A percentile compares a stretch with the other conserved stretches of the same genome.
phyloP scores from a whole-genome alignment of 805 yeast species.

The Candida stauntonica region DNA sequence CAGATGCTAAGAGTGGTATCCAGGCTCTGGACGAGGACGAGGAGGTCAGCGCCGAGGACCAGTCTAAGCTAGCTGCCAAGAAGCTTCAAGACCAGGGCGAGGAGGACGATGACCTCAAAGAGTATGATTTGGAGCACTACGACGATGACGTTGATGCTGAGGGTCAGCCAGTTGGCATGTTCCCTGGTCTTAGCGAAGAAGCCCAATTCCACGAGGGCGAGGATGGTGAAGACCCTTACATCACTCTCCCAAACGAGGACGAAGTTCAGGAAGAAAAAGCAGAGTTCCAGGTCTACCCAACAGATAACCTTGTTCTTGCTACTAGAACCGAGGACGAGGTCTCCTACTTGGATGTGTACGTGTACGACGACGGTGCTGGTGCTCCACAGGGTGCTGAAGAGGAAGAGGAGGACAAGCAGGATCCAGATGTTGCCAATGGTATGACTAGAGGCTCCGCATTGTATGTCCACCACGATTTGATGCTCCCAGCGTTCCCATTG shows the following conservation, averaged over 20 bases:
- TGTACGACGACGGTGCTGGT: conserved; percentile 91
- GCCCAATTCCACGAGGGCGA: conserved; percentile 52
- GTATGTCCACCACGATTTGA: conserved; percentile 93
- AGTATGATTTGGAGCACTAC: conserved; percentile 80
- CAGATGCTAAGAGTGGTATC: conserved; percentile 67
- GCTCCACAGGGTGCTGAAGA: conserved; percentile 66
- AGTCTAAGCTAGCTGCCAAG: conserved; percentile 17
- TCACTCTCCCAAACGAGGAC: conserved; percentile 41
- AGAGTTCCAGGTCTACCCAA: conserved; percentile 81
- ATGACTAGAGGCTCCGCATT: conserved; percentile 66
- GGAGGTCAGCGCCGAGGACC: conserved; percentile 24
- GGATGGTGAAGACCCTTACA: conserved; percentile 40
- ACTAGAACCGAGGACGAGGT: conserved; percentile 96
- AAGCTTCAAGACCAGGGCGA: conserved; percentile 43
- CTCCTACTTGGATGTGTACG: conserved; percentile 86
- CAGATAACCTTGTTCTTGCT: conserved; percentile 85
- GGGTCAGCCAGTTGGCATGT: conserved; percentile 57
- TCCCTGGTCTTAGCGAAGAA: conserved; percentile 65
- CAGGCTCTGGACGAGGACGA: conserved; percentile 37
- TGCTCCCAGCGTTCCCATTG: conserved; percentile 95
- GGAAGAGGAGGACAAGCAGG: conserved; percentile 58
- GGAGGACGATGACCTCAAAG: conserved; percentile 80
- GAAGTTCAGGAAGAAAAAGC: conserved; percentile 74
- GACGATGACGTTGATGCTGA: conserved; percentile 59
- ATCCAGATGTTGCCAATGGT: conserved; percentile 74